phyloP scores from a whole-genome alignment of 1,284 basidiomycete species.

The Leccinum ponderosum region DNA sequence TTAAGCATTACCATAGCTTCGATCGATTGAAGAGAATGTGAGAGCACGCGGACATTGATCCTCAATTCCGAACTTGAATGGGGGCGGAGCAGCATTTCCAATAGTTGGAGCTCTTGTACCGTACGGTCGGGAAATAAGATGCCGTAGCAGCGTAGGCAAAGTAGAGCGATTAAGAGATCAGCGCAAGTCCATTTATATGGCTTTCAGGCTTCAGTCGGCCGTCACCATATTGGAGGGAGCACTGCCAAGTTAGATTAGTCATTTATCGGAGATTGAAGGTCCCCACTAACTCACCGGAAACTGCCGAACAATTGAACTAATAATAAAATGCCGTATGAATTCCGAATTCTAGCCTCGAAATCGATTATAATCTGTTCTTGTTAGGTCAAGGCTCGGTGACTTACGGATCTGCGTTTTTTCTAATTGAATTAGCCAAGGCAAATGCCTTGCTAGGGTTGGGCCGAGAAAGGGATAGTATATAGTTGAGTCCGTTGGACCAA shows the following conservation, averaged over 20 bases:
- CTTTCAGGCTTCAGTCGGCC: not conserved
- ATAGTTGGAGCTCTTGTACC: not conserved
- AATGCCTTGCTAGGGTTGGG: not conserved
- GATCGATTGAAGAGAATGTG: not conserved
- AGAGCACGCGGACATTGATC: slow-evolving; percentile 1
- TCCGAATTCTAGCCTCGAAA: not conserved
- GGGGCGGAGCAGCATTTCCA: not conserved
- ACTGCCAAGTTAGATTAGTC: not conserved
- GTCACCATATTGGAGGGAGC: not conserved
- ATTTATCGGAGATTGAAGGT: not conserved
- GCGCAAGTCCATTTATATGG: slow-evolving; percentile 4
- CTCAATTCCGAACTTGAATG: not conserved
- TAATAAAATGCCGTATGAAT: not conserved
- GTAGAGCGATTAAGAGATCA: slow-evolving; percentile 6
- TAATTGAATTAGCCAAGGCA: not conserved
- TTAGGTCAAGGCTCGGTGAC: not conserved
- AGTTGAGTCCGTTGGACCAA: not conserved
- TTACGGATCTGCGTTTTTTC: not conserved
- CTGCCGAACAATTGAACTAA: not conserved
- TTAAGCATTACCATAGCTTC: not conserved
- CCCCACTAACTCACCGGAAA: not conserved
- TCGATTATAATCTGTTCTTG: not conserved
- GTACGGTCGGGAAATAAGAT: slow-evolving; percentile 10
- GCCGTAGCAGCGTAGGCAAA: slow-evolving; percentile 7
- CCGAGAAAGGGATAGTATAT: not conserved